Evolutionary conservation across 371 early-diverging fungal genomes (phyloP), one percentile per base, ranked within the genome.

Genomic region (Thermomucor indicae-seudaticae): DNA sequence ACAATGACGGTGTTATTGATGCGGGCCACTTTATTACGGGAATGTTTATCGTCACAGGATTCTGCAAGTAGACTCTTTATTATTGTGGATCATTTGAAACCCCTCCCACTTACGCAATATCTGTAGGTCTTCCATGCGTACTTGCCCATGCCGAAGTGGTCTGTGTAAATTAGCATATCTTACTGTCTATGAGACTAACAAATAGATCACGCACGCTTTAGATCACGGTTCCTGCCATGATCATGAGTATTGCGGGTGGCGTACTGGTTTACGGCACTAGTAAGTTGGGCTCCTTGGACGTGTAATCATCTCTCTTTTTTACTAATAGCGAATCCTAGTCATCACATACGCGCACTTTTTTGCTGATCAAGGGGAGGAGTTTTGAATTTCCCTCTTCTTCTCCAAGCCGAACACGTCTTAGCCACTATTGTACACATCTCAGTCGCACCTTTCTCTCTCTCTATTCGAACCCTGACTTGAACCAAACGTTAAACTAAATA

Each of bases 11-110:
- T 3, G 63, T 87, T 41, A 72, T 87, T 8, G 96, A 96, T 55
- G 83, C 90, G 25, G 96, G 96, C 37, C 89, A 91, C 60, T 96
- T 96, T 58, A 67, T 93, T 45, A 96, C 96, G n/a, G 83, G 88
- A 44, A 81, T 94, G 54, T 84, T 94, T 62, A 84, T 95, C 25
- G 86, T 93, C 1, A 90, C 93, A n/a, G 96, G 94, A 27, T 84
- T 94, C 51, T 91, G 90, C 86, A 74, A 68, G 74, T 64, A 2
- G 19, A 11, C 6, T 25, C 22, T 10, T 32, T 32, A 32, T 14
- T 7, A 32, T 32, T 32, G 10, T 14, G 4, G 24, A 43, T 22
- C 7, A 51, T 43, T 7, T 4, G 23, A 23, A 35, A 3, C 20
- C 22, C 24, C 23, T 43, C 24, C 19, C 23, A 24, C 41, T 19